A percentile compares a stretch with the other conserved stretches of the same genome.
These are phyloP conservation scores for Ustilago tritici DNA, from an alignment of 1,284 basidiomycete species.

Conservation along the genomic window DNA sequence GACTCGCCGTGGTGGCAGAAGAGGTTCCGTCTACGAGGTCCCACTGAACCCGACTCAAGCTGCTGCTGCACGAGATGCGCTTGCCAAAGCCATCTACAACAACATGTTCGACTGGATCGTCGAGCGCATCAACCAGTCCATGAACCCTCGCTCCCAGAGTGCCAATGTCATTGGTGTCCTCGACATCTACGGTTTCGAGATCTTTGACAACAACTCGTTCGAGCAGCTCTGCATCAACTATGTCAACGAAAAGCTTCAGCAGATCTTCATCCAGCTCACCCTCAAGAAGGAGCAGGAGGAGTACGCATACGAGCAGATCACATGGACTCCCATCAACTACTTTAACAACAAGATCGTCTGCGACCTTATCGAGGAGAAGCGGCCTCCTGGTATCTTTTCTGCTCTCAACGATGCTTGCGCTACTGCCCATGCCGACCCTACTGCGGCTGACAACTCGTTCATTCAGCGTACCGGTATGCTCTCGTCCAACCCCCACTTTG, in stretches of 20 bases:
- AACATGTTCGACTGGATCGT: slow-evolving; percentile 99
- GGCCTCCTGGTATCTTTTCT: slow-evolving; percentile 96
- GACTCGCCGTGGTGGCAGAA: slow-evolving; percentile 80
- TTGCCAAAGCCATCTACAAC: slow-evolving; percentile 97
- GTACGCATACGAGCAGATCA: slow-evolving; percentile 97
- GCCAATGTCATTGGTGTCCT: slow-evolving; percentile 95
- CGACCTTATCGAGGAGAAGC: slow-evolving; percentile 94
- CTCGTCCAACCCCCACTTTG: slow-evolving; percentile 75
- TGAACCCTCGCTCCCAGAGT: slow-evolving; percentile 81
- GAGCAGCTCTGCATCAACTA: slow-evolving; percentile 99
- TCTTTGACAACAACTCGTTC: slow-evolving; percentile 98
- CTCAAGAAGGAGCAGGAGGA: slow-evolving; percentile 99
- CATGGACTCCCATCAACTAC: slow-evolving; percentile 94
- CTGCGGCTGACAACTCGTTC: slow-evolving; percentile 97
- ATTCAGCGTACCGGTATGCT: slow-evolving; percentile 83
- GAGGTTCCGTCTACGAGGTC: slow-evolving; percentile 96
- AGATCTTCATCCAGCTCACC: slow-evolving; percentile 97
- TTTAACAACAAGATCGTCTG: slow-evolving; percentile 81
- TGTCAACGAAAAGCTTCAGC: slow-evolving; percentile 97
- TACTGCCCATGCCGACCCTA: slow-evolving; percentile 96
- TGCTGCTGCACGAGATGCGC: slow-evolving; percentile 85
- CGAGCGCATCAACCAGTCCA: slow-evolving; percentile 91
- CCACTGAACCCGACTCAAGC: slow-evolving; percentile 95
- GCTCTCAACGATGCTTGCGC: slow-evolving; percentile 98
- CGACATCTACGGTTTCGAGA: slow-evolving; percentile 92